phyloP scores from a whole-genome alignment of 805 yeast genomes.

The Ogataea pini region DNA sequence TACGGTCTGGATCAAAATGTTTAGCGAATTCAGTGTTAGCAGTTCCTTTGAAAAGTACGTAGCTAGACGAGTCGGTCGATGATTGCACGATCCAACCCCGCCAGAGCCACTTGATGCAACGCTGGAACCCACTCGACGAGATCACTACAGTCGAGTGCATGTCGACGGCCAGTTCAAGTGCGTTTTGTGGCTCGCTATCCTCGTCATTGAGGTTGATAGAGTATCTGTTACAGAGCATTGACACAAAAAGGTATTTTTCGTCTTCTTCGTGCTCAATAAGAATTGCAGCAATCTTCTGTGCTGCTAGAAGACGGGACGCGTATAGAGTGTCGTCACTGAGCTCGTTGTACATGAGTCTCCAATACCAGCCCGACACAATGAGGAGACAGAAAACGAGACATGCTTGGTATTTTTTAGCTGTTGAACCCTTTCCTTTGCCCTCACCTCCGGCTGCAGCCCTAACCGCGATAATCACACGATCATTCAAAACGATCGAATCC shows the following conservation, averaged over 20 bases:
- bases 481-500: constrained; percentile 60
- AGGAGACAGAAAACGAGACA: constrained; percentile 68
- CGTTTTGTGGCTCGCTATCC: constrained; percentile 68
- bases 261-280: constrained; percentile 64
- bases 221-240: constrained; percentile 76
- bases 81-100: constrained; percentile 89
- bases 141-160: constrained; percentile 77
- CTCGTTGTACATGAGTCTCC: constrained; percentile 56
- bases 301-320: constrained; percentile 61
- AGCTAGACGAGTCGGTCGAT: constrained; percentile 65
- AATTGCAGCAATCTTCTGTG: constrained; percentile 69
- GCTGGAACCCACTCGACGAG: constrained; percentile 78
- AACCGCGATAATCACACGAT: constrained; percentile 58
- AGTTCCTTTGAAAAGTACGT: constrained; percentile 62
- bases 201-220: constrained; percentile 60
- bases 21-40: constrained; percentile 51
- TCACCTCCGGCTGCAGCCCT: constrained; percentile 79
- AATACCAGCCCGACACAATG: constrained; percentile 80
- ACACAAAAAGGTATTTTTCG: constrained; percentile 65
- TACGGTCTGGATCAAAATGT: constrained; percentile 81
- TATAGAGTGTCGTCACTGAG: constrained; percentile 69
- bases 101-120: constrained; percentile 91
- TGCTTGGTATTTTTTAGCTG: constrained; percentile 65
- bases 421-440: constrained; percentile 59
- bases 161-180: constrained; percentile 83